phyloP scores from a whole-genome alignment of 768 basidiomycete species.

The Crassisporium funariophilum region DNA sequence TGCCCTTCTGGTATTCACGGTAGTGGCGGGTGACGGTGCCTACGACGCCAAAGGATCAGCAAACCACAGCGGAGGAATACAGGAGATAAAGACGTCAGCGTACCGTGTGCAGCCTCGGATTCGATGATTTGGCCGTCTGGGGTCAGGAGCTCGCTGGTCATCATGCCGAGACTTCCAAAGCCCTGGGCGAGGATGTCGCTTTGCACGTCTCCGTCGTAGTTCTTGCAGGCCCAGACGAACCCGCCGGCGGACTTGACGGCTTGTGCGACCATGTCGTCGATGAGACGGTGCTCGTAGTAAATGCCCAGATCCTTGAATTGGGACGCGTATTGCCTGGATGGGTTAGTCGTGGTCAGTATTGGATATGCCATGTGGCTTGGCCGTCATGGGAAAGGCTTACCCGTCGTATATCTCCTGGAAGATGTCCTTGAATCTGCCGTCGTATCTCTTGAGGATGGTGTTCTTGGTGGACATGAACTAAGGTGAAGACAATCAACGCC shows the following conservation, averaged over 20 bases:
- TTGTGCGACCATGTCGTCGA: slow-evolving; percentile 99
- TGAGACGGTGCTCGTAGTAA: slow-evolving; percentile 95
- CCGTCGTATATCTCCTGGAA: slow-evolving; percentile 95
- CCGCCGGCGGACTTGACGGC: slow-evolving; percentile 96
- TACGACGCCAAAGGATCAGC: slow-evolving; percentile 16
- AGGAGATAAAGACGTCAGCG: slow-evolving; percentile 8
- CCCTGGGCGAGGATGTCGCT: slow-evolving; percentile 97
- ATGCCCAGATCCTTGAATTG: slow-evolving; percentile 71
- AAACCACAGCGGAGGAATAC: not conserved
- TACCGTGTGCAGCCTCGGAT: slow-evolving; percentile 94
- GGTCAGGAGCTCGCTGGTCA: slow-evolving; percentile 94
- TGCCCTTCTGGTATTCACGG: slow-evolving; percentile 95
- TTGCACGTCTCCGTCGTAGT: slow-evolving; percentile 87
- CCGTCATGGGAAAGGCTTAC: slow-evolving; percentile 32
- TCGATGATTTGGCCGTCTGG: slow-evolving; percentile 94
- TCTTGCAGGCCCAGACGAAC: slow-evolving; percentile 77
- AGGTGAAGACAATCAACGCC: not conserved
- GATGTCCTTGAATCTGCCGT: slow-evolving; percentile 98
- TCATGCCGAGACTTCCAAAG: slow-evolving; percentile 96
- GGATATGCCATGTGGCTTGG: not conserved
- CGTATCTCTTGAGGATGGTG: slow-evolving; percentile 96
- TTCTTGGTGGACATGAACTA: slow-evolving; percentile 99
- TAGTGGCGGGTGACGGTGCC: slow-evolving; percentile 95
- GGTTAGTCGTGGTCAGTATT: not conserved
- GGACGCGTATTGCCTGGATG: slow-evolving; percentile 61